Conservation (phyloP, 2,329 filamentous ascomycete genomes). For the Emmonsiellopsis sp. region DNA sequence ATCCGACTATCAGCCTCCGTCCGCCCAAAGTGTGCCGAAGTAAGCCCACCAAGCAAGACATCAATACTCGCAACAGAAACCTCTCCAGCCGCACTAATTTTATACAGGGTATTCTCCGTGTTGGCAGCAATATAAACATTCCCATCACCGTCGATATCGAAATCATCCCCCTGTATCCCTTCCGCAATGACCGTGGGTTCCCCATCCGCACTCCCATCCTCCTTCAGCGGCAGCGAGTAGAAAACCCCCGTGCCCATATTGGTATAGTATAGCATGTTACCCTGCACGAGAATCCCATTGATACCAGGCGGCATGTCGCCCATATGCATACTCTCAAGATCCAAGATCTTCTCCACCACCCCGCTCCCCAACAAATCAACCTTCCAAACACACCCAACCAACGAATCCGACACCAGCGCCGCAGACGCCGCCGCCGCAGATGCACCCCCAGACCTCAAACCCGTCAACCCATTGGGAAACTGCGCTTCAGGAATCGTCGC, state of each 20-base stretch:
- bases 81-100: not conserved
- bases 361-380: not conserved
- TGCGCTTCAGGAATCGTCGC: not conserved
- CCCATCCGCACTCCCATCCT: not conserved
- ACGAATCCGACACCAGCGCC: not conserved
- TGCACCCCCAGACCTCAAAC: not conserved
- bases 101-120: not conserved
- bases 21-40: not conserved
- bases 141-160: not conserved
- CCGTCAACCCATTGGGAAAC: not conserved
- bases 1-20: not conserved
- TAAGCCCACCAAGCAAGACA: not conserved
- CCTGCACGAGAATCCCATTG: not conserved
- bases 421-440: not conserved
- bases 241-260: not conserved
- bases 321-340: not conserved
- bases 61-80: not conserved
- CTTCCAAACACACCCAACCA: not conserved
- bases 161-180: not conserved
- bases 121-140: not conserved
- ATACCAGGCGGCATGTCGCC: not conserved
- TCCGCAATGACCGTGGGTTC: not conserved
- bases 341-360: not conserved
- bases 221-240: not conserved
- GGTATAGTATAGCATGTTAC: not conserved